A percentile compares a stretch with the other conserved stretches of the same genome.
phyloP scores from a whole-genome alignment of 768 basidiomycete species.

The Paxillus ammoniavirescens region DNA sequence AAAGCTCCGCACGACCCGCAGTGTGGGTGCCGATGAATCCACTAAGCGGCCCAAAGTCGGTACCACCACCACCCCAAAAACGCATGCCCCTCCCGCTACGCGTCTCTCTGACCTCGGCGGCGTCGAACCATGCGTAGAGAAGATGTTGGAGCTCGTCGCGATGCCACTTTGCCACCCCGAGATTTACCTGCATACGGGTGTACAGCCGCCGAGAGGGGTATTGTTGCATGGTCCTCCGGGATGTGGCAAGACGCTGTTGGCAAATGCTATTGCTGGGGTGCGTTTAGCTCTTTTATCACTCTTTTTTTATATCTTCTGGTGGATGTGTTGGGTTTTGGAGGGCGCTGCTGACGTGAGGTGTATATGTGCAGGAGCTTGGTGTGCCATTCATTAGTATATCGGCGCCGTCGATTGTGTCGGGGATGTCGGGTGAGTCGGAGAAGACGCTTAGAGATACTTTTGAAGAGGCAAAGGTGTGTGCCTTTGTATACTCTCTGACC shows the following conservation, averaged over 20 bases:
- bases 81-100: conserved; percentile 67
- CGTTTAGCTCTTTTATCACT: conserved; percentile 23
- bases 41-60: conserved; percentile 58
- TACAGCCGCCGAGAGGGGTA: conserved; percentile 89
- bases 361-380: conserved; percentile 68
- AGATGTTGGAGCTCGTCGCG: conserved; percentile 93
- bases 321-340: not conserved
- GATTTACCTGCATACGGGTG: conserved; percentile 90
- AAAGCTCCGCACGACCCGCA: conserved; percentile 55
- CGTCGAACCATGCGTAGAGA: conserved; percentile 81
- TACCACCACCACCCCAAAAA: conserved; percentile 17
- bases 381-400: conserved; percentile 94
- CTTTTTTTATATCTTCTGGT: not conserved
- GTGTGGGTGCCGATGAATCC: conserved; percentile 42
- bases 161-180: conserved; percentile 96
- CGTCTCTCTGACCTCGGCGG: conserved; percentile 88
- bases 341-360: not conserved
- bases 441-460: conserved; percentile 95
- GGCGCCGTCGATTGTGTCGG: conserved; percentile 93
- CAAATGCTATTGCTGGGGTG: conserved; percentile 94
- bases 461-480: conserved; percentile 86
- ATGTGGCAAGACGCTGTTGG: conserved; percentile 93
- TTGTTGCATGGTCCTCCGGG: conserved; percentile 94
- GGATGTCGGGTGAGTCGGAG: conserved; percentile 98
- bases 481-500: not conserved